These are phyloP conservation scores for Kuraishia piskuri DNA, from an alignment of 805 yeast species.

Conservation along the genomic window DNA sequence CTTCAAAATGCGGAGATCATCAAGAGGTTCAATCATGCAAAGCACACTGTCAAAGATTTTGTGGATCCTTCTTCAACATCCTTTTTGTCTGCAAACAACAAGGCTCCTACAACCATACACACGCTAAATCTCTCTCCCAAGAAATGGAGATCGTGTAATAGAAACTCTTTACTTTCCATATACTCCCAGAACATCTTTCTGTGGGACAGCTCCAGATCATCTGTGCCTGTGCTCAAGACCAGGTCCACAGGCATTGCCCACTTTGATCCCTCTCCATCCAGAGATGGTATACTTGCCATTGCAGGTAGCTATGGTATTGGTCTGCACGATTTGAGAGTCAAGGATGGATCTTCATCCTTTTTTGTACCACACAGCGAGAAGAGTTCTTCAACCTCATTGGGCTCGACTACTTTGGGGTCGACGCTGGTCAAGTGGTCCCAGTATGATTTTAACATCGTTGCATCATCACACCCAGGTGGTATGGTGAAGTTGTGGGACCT, in stretches of 20 bases:
- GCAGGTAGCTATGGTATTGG: slow-evolving; percentile 72
- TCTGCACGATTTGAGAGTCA: slow-evolving; percentile 57
- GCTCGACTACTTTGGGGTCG: background rate
- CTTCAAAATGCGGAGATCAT: slow-evolving; percentile 59
- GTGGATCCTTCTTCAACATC: slow-evolving; percentile 17
- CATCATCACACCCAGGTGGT: slow-evolving; percentile 53
- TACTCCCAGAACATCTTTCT: slow-evolving; percentile 65
- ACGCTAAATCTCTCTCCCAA: slow-evolving; percentile 28
- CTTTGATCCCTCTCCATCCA: slow-evolving; percentile 39
- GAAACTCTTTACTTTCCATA: slow-evolving; percentile 45
- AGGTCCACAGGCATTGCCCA: slow-evolving; percentile 39
- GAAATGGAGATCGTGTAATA: slow-evolving; percentile 32
- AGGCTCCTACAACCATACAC: slow-evolving; percentile 19
- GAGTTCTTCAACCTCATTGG: background rate
- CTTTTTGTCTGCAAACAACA: slow-evolving; percentile 10
- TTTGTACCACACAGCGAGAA: slow-evolving; percentile 32
- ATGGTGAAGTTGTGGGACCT: slow-evolving; percentile 69
- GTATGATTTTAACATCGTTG: slow-evolving; percentile 39
- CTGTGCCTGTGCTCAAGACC: slow-evolving; percentile 49
- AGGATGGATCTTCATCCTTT: slow-evolving; percentile 26
- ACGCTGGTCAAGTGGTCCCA: slow-evolving; percentile 1
- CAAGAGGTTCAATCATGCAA: slow-evolving; percentile 71
- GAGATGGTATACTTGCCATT: slow-evolving; percentile 48
- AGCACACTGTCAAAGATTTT: slow-evolving; percentile 36
- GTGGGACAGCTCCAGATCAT: slow-evolving; percentile 63